Conservation (phyloP, 2,329 filamentous ascomycete species). For the Hymenoscyphus repandus region DNA sequence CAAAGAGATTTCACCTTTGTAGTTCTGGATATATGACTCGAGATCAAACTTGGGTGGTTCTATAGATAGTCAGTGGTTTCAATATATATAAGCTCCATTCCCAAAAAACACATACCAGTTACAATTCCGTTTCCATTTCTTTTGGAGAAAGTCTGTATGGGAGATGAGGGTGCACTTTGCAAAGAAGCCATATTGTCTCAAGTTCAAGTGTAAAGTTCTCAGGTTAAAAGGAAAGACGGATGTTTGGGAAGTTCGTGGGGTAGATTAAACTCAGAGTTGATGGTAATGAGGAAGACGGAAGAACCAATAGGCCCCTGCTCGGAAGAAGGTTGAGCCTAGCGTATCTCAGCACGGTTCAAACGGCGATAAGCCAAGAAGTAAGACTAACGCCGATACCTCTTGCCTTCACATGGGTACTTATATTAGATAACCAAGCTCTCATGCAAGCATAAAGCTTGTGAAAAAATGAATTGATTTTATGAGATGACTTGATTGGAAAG, state of each 20-base stretch:
- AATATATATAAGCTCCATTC: neutral
- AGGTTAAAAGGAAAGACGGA: neutral
- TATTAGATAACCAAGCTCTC: too few relatives aligned
- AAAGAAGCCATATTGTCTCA: conserved; percentile 14
- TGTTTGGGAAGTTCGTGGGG: neutral
- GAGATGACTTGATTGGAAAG: too few relatives aligned
- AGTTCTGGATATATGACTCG: conserved; percentile 86
- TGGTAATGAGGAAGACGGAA: too few relatives aligned
- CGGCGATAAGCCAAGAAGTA: too few relatives aligned
- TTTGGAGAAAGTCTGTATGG: conserved; percentile 18
- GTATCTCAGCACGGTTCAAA: too few relatives aligned
- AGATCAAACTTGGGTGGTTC: conserved; percentile 78
- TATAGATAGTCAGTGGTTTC: conserved; percentile 10
- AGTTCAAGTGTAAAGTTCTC: neutral
- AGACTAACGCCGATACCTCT: too few relatives aligned
- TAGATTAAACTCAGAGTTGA: neutral
- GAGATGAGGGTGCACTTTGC: conserved; percentile 14
- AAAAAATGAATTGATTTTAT: too few relatives aligned
- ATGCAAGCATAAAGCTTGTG: too few relatives aligned
- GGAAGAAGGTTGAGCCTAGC: too few relatives aligned
- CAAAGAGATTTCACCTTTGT: conserved; percentile 55
- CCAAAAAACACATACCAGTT: conserved; percentile 9
- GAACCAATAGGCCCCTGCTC: too few relatives aligned
- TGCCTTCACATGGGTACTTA: too few relatives aligned
- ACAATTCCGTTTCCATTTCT: conserved; percentile 15